Evolutionary conservation across 148 eudicot species (phyloP), one percentile per base, ranked within the genome.

Genomic region (Vaccinium darrowii): DNA sequence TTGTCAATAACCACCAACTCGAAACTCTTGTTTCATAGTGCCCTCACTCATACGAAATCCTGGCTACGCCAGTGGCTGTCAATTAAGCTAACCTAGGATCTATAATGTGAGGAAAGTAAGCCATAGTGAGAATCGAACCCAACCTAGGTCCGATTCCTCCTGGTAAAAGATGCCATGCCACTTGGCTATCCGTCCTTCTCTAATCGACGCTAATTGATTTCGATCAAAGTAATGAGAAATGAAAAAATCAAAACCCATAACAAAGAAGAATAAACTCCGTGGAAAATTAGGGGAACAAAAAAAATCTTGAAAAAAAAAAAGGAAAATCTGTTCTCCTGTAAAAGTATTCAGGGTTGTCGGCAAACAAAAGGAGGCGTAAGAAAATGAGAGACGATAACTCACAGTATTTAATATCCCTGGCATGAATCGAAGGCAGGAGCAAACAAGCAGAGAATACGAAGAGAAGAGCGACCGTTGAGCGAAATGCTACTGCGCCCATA

Each of bases 371-470:
- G 82, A 57, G 57, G 5, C 0, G 49, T 3, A 8, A 14, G 11
- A 27, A 30, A 54, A 27, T 7, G 1, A 53, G 73, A 39, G 72
- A 80, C 43, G 52, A 36, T 30, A 57, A 84, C 56, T 80, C 47
- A 85, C 86, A 85, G 52, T 79, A 85, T 25, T 47, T 79, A 77
- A 85, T 71, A 27, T 71, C 83, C 8, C 63, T 85, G 71, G 83
- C 78, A 56, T 85, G 83, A 69, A 80, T 75, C 13, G 72, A 85
- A 80, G 23, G 79, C 19, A 58, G 36, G 71, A 79, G 71, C 56
- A 71, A 43, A 39, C 53, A 85, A 71, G 78, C 82, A 6, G 77
- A 60, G 76, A 72, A 65, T 49, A 78, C 25, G 82, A 84, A 67
- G 76, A 82, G 58, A 12, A 82, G n/a, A 67, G 47, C 43, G 39